Evolutionary conservation across 208 protist genomes (phyloP).

Genomic region (Acanthamoeba healyi): DNA sequence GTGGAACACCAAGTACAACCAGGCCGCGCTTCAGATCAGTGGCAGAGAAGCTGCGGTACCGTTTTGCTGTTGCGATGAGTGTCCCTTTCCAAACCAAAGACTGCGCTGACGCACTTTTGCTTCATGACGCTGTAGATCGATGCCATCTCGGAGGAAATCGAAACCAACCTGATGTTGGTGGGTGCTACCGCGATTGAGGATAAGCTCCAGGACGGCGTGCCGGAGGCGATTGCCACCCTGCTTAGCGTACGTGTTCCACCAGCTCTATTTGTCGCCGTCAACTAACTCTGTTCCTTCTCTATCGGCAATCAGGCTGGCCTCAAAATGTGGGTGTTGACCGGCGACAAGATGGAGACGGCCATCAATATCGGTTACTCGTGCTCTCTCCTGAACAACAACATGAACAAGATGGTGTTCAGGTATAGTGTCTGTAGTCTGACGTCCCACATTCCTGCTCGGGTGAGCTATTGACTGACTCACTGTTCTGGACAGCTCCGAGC

Average conservation of each 20-base stretch:
- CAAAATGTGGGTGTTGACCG: slow-evolving; percentile 60
- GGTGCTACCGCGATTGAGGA: slow-evolving; percentile 97
- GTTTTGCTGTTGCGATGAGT: too few relatives aligned
- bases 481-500: slow-evolving; percentile 19
- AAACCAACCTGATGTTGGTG: slow-evolving; percentile 92
- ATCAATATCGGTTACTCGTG: slow-evolving; percentile 92
- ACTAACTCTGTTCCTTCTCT: background rate
- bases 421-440: background rate
- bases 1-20: slow-evolving; percentile 74
- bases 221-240: slow-evolving; percentile 91
- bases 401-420: background rate
- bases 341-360: slow-evolving; percentile 93
- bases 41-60: slow-evolving; percentile 70
- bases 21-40: slow-evolving; percentile 58
- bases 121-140: slow-evolving; percentile 50
- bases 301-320: slow-evolving; percentile 65
- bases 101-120: too few relatives aligned
- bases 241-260: background rate
- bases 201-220: slow-evolving; percentile 96
- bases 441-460: too few relatives aligned
- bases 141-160: slow-evolving; percentile 87
- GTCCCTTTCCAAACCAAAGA: too few relatives aligned
- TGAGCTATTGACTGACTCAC: too few relatives aligned
- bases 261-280: background rate
- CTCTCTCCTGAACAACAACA: slow-evolving; percentile 68